phyloP scores from a whole-genome alignment of 441 rosid species.

The Populus hybrid region DNA sequence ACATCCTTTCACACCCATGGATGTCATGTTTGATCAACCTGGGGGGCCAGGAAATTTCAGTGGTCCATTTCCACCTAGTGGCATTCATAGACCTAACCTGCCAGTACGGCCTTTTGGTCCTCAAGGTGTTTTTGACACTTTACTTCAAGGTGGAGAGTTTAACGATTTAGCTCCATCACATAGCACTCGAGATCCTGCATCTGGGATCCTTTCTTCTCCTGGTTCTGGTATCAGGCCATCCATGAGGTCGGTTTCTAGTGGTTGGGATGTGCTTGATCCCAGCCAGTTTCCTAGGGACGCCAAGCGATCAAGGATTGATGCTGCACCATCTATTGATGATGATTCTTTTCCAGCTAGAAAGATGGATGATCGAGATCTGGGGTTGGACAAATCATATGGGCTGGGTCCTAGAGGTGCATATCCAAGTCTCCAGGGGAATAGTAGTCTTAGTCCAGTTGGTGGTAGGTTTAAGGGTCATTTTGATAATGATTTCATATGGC shows the following conservation, averaged over 20 bases:
- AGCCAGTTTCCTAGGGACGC: conserved; percentile 55
- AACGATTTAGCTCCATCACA: conserved; percentile 43
- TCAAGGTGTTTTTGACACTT: conserved; percentile 52
- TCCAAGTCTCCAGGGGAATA: conserved; percentile 38
- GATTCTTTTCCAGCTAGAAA: conserved; percentile 44
- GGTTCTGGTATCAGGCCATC: conserved; percentile 55
- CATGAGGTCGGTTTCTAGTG: conserved; percentile 47
- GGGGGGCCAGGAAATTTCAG: conserved; percentile 28
- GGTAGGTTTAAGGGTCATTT: conserved; percentile 27
- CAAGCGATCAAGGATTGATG: conserved; percentile 73
- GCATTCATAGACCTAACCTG: conserved; percentile 39
- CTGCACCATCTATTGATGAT: conserved; percentile 40
- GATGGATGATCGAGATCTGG: conserved; percentile 49
- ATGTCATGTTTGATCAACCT: conserved; percentile 39
- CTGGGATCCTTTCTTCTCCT: conserved; percentile 39
- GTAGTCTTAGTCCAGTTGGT: conserved; percentile 46
- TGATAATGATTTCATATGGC: conserved; percentile 68
- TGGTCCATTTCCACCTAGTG: conserved; percentile 38
- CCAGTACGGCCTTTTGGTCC: conserved; percentile 44
- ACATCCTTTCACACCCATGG: conserved; percentile 42
- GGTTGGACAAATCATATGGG: conserved; percentile 41
- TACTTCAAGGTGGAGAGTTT: conserved; percentile 45
- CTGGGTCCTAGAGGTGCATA: conserved; percentile 40
- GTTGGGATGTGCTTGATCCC: conserved; percentile 79
- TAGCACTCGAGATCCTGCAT: conserved; percentile 27